Percentiles rank a stretch among this genome's conserved stretches.
Evolutionary conservation across 1,284 basidiomycete genomes (phyloP).

Genomic region (Filobasidium uniguttulatum): DNA sequence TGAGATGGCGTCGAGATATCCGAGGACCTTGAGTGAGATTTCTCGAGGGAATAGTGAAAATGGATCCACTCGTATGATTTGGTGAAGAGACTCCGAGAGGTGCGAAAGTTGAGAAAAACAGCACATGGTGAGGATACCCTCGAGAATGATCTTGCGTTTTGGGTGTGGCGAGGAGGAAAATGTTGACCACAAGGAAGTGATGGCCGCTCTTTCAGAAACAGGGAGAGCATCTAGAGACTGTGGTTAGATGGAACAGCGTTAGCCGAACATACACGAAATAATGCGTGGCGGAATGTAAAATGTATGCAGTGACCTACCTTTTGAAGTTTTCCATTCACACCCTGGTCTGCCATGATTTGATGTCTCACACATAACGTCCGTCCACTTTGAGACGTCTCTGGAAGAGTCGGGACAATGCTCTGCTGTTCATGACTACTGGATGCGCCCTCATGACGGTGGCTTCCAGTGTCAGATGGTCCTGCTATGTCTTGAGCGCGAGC

Average conservation of each 20-base stretch:
- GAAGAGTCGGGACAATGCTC: neutral
- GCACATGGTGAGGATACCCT: conserved; percentile 98
- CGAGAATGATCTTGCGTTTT: conserved; percentile 81
- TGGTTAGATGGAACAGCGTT: neutral
- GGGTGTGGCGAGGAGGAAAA: conserved; percentile 90
- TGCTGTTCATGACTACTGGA: too few species aligned
- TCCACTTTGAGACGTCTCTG: neutral
- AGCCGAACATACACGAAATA: conserved; percentile 5
- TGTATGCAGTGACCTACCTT: conserved; percentile 47
- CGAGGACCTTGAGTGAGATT: conserved; percentile 71
- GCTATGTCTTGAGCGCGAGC: too few species aligned
- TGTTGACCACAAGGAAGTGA: conserved; percentile 89
- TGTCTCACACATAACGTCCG: conserved; percentile 44
- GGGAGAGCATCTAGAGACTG: conserved; percentile 90
- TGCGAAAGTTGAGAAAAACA: conserved; percentile 96
- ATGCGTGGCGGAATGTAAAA: neutral
- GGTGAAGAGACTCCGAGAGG: conserved; percentile 76
- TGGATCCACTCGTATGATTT: conserved; percentile 90
- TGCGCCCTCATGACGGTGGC: too few species aligned
- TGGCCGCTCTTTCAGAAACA: conserved; percentile 69
- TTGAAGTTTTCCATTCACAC: conserved; percentile 82
- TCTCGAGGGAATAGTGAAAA: conserved; percentile 84
- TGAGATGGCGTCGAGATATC: conserved; percentile 86
- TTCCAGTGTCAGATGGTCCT: too few species aligned
- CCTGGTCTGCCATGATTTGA: conserved; percentile 95